phyloP scores from a whole-genome alignment of 2,329 filamentous ascomycete species.

The Neoarthrinium moseri region DNA sequence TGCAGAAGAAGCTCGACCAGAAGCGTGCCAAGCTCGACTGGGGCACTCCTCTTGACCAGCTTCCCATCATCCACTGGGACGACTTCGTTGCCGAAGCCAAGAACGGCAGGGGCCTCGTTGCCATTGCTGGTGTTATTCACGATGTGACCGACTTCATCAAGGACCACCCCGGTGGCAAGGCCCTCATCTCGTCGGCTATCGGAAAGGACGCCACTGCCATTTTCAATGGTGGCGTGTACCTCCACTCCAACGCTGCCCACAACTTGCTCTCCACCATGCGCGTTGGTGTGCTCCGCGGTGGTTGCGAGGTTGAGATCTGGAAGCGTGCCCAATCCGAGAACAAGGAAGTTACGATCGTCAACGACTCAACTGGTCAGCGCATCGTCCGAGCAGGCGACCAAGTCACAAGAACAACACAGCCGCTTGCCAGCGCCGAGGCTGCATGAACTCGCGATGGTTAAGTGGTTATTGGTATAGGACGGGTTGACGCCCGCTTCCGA shows the following conservation, averaged over 20 bases:
- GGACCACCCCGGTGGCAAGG: slow-evolving; percentile 66
- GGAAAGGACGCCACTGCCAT: slow-evolving; percentile 68
- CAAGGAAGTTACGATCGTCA: slow-evolving; percentile 66
- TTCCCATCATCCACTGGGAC: slow-evolving; percentile 47
- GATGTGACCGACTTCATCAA: slow-evolving; percentile 66
- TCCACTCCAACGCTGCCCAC: slow-evolving; percentile 67
- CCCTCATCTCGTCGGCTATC: slow-evolving; percentile 62
- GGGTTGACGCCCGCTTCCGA: no score
- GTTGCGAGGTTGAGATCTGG: slow-evolving; percentile 69
- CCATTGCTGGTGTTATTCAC: slow-evolving; percentile 64
- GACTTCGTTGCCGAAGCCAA: slow-evolving; percentile 62
- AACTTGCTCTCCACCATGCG: slow-evolving; percentile 67
- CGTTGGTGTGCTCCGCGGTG: slow-evolving; percentile 64
- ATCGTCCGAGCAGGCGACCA: slow-evolving; percentile 75
- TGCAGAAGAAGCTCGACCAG: slow-evolving; percentile 68
- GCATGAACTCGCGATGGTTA: slow-evolving; percentile 41
- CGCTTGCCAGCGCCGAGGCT: slow-evolving; percentile 69
- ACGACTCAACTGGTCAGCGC: slow-evolving; percentile 67
- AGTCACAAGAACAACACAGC: slow-evolving; percentile 71
- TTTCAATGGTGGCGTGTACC: slow-evolving; percentile 69
- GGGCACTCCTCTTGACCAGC: slow-evolving; percentile 60
- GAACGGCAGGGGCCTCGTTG: slow-evolving; percentile 61
- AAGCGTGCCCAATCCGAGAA: slow-evolving; percentile 66
- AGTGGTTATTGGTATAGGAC: background rate
- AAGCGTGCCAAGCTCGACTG: slow-evolving; percentile 63